Conservation (phyloP, 208 protist species). For the Acanthamoeba sp. region DNA sequence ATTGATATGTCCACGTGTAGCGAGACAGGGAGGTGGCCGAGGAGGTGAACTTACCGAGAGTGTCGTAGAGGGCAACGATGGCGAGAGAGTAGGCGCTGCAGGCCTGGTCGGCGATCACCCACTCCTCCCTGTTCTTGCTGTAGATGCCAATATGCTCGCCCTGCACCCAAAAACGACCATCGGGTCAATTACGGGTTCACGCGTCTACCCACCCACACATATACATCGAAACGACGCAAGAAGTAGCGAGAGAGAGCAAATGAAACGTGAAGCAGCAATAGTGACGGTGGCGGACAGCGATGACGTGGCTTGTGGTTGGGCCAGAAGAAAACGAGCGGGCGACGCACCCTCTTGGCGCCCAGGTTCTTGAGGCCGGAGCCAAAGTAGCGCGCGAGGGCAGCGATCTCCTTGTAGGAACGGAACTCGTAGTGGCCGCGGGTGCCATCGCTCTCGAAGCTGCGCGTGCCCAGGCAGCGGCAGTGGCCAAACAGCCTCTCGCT, state of each 20-base stretch:
- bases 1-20: neutral
- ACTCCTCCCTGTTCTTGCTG: conserved; percentile 84
- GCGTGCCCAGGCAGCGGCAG: conserved; percentile 63
- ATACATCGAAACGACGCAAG: too few relatives aligned
- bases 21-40: neutral
- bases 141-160: conserved; percentile 79
- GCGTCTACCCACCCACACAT: too few relatives aligned
- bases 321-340: neutral
- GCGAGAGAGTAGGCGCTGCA: conserved; percentile 67
- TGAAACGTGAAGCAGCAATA: too few relatives aligned
- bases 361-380: conserved; percentile 59
- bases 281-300: too few relatives aligned
- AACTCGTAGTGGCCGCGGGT: conserved; percentile 39
- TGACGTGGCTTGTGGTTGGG: neutral
- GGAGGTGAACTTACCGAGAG: conserved; percentile 72
- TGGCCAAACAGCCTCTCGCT: conserved; percentile 22
- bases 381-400: conserved; percentile 1
- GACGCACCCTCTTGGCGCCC: neutral
- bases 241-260: too few relatives aligned
- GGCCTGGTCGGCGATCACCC: conserved; percentile 83
- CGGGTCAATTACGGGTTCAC: too few relatives aligned
- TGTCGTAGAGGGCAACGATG: conserved; percentile 86
- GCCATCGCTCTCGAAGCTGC: conserved; percentile 29
- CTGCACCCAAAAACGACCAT: too few relatives aligned
- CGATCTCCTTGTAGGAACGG: conserved; percentile 68